Conservation (phyloP, 805 yeast species). For the Schizosaccharomyces lindneri region DNA sequence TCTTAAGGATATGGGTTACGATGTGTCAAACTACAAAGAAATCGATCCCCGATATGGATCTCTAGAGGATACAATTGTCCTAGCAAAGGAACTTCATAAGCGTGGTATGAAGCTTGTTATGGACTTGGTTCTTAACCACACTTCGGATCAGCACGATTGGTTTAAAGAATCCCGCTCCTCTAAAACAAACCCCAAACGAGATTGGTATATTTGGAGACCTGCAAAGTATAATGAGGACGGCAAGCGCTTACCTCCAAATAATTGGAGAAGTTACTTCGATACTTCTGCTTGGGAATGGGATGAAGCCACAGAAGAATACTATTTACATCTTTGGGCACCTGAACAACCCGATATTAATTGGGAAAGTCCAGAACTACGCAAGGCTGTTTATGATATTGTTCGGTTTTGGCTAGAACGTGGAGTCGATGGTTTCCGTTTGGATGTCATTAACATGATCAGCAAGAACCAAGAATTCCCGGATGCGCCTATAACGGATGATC, state of each 20-base stretch:
- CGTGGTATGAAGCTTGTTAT: conserved; percentile 27
- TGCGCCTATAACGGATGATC: conserved; percentile 24
- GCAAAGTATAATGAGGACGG: conserved; percentile 25
- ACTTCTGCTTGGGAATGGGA: conserved; percentile 36
- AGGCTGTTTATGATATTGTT: conserved; percentile 20
- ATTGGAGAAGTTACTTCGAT: conserved; percentile 28
- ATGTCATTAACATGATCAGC: conserved; percentile 28
- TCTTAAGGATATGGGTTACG: conserved; percentile 40
- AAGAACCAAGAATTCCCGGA: conserved; percentile 23
- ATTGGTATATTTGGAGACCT: conserved; percentile 37
- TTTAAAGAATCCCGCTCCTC: conserved; percentile 30
- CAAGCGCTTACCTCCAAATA: conserved; percentile 29
- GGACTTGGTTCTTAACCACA: conserved; percentile 36
- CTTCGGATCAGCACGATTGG: conserved; percentile 32
- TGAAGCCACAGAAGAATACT: conserved; percentile 29
- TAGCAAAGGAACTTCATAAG: conserved; percentile 23
- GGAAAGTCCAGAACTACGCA: conserved; percentile 24
- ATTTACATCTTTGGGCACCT: conserved; percentile 27
- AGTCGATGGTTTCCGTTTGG: conserved; percentile 35
- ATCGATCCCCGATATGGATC: conserved; percentile 31
- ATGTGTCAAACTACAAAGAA: conserved; percentile 28
- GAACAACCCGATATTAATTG: conserved; percentile 38
- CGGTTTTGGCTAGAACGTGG: conserved; percentile 32
- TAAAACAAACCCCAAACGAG: conserved; percentile 28
- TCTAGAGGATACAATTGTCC: conserved; percentile 24